phyloP scores from a whole-genome alignment of 108 stramenopile species.

The Fragilariopsis cylindrus region DNA sequence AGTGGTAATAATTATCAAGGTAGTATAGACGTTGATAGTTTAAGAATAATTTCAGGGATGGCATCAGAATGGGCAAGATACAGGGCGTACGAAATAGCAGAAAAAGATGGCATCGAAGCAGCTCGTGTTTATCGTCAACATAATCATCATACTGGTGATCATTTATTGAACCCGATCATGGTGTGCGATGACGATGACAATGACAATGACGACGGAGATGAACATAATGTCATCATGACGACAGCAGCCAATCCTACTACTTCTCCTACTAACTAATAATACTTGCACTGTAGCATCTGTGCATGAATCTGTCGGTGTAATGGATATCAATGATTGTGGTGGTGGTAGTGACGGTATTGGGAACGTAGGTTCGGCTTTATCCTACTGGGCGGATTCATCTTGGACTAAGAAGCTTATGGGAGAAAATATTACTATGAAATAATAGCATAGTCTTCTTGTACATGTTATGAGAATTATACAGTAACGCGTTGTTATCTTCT shows the following conservation, averaged over 20 bases:
- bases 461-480: not conserved
- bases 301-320: slow-evolving; percentile 1
- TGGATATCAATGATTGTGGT: not conserved
- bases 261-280: not conserved
- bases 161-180: no score
- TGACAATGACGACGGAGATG: not conserved
- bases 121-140: not conserved
- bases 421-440: not conserved
- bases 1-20: not conserved
- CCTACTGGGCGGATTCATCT: slow-evolving; percentile 7
- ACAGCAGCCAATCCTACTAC: no score
- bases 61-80: slow-evolving; percentile 23
- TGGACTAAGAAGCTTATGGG: slow-evolving; percentile 10
- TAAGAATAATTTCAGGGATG: slow-evolving; percentile 13
- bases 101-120: slow-evolving; percentile 19
- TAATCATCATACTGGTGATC: no score
- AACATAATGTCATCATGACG: no score
- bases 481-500: not conserved
- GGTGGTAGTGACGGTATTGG: not conserved
- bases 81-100: slow-evolving; percentile 21
- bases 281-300: not conserved
- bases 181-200: not conserved
- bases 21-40: slow-evolving; percentile 7
- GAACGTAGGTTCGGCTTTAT: not conserved
- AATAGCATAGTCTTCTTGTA: not conserved